These are phyloP conservation scores for Neopestalotiopsis sp. DNA, from an alignment of 2,329 filamentous ascomycete genomes.

Conservation along the genomic window DNA sequence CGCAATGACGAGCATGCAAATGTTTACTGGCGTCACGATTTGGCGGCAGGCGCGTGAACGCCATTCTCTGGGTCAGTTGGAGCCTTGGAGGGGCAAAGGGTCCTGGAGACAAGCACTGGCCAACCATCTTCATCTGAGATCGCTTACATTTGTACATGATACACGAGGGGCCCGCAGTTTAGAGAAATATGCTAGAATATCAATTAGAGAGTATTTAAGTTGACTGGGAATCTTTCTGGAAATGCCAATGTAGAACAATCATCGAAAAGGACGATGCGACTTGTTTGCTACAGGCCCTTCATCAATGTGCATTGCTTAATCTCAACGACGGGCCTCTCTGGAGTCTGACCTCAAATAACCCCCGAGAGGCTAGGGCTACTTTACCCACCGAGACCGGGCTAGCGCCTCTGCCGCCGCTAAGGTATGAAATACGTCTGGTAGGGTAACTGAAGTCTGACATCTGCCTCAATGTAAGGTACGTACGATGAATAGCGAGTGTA, in stretches of 20 bases:
- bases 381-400: not conserved
- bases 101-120: conserved; percentile 5
- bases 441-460: not conserved
- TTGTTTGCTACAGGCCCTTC: not conserved
- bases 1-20: not conserved
- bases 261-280: not conserved
- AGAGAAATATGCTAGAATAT: not conserved
- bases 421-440: not conserved
- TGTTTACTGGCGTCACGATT: conserved; percentile 11
- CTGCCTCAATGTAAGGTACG: not conserved
- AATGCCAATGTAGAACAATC: not conserved
- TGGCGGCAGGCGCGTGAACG: not conserved
- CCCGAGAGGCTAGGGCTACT: not conserved
- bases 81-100: conserved; percentile 11
- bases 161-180: not conserved
- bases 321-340: too few species aligned
- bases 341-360: too few species aligned
- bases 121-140: not conserved
- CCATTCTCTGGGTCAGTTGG: not conserved
- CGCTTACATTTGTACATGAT: not conserved
- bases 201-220: too few species aligned
- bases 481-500: not conserved
- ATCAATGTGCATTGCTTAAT: too few species aligned
- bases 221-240: not conserved
- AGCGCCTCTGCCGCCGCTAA: conserved; percentile 1